These are phyloP conservation scores for Prunus dulcis DNA, from an alignment of 306 rosid genomes.

Conservation along the genomic window DNA sequence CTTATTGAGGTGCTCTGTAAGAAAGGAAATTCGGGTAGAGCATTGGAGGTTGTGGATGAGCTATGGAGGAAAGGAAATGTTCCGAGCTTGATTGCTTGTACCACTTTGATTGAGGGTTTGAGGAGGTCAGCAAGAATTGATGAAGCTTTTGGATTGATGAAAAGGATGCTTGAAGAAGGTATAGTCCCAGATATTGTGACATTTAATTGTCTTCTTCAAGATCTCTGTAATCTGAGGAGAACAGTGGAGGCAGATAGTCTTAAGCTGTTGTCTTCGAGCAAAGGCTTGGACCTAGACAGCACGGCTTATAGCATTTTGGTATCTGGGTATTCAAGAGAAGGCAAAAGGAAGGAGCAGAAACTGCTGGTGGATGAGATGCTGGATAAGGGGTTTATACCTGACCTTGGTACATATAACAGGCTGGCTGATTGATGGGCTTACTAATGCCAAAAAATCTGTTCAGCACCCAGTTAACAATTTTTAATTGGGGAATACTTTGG, in stretches of 20 bases:
- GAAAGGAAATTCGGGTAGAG: slow-evolving; percentile 40
- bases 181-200: slow-evolving; percentile 61
- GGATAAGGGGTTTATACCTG: slow-evolving; percentile 67
- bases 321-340: slow-evolving; percentile 52
- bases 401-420: slow-evolving; percentile 64
- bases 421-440: slow-evolving; percentile 52
- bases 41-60: slow-evolving; percentile 57
- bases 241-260: slow-evolving; percentile 64
- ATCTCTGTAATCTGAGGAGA: slow-evolving; percentile 47
- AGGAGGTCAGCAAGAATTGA: slow-evolving; percentile 41
- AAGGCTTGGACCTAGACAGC: slow-evolving; percentile 59
- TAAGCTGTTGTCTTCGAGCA: slow-evolving; percentile 54
- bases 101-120: slow-evolving; percentile 70
- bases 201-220: slow-evolving; percentile 63
- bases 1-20: slow-evolving; percentile 55
- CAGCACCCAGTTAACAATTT: slow-evolving; percentile 2
- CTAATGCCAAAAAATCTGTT: slow-evolving; percentile 7
- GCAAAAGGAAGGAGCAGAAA: slow-evolving; percentile 47
- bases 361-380: slow-evolving; percentile 73
- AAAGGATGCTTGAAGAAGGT: slow-evolving; percentile 64
- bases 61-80: slow-evolving; percentile 53
- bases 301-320: slow-evolving; percentile 56
- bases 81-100: slow-evolving; percentile 68
- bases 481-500: slow-evolving; percentile 12
- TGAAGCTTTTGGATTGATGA: slow-evolving; percentile 45